These are phyloP conservation scores for Erythrophleum fordii DNA, from an alignment of 306 rosid species.

Conservation along the genomic window DNA sequence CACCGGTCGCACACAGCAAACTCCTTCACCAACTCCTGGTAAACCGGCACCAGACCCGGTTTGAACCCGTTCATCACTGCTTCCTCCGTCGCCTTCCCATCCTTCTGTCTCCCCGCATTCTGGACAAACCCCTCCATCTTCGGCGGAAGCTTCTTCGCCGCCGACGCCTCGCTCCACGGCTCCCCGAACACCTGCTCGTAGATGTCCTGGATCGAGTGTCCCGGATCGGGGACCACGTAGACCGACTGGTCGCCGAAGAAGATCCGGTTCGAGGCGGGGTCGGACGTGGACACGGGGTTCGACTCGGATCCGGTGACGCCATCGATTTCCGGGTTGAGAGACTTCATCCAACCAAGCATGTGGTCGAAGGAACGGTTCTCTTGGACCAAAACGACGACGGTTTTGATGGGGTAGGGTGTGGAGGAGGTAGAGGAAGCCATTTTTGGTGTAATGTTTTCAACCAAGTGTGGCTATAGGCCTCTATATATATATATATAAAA, in stretches of 20 bases:
- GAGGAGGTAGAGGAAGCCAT: conserved; percentile 37
- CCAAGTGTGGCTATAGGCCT: background rate
- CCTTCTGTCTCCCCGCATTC: conserved; percentile 52
- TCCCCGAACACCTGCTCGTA: conserved; percentile 86
- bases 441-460: background rate
- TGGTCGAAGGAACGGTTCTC: conserved; percentile 96
- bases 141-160: conserved; percentile 50
- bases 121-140: conserved; percentile 72
- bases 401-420: conserved; percentile 56
- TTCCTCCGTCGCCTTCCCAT: conserved; percentile 53
- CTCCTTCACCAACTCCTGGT: conserved; percentile 56
- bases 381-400: conserved; percentile 81
- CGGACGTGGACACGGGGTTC: conserved; percentile 56
- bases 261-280: conserved; percentile 46
- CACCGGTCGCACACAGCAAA: conserved; percentile 82
- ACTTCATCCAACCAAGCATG: conserved; percentile 87
- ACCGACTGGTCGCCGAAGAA: conserved; percentile 46
- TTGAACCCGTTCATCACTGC: conserved; percentile 74
- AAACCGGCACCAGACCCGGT: conserved; percentile 67
- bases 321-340: conserved; percentile 65
- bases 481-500: background rate
- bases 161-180: conserved; percentile 63
- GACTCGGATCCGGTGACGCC: conserved; percentile 70
- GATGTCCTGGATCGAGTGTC: conserved; percentile 73
- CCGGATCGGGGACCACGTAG: conserved; percentile 78